Evolutionary conservation across 2,329 filamentous ascomycete species (phyloP), one percentile per base, ranked within the genome.

Genomic region (Fusarium sp.): DNA sequence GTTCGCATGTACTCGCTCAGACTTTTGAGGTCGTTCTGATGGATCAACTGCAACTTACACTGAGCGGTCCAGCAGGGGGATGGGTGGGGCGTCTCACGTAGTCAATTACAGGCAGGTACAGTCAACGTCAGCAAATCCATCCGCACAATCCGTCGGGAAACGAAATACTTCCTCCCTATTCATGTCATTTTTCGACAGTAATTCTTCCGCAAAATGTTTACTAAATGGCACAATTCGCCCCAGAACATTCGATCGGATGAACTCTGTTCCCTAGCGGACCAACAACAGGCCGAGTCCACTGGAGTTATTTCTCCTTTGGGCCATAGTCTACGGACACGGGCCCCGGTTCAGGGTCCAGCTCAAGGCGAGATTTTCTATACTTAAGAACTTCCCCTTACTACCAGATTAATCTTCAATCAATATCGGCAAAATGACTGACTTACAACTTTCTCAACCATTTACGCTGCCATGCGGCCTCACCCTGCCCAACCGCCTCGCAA

Each of bases 391-490:
- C 48, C 6, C 15, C 3, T 3, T 4, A 20, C 12, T 40, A 5
- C 12, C 15, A 5, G 4, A 11, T 32, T 16, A 5, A 10, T 20
- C 9, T 24, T 3, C 8, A 16, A 11, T 6, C 9, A 32, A 12
- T 2, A 15, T 8, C 15, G 3, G 6, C 24, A 65, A 24, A n/a
- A 74, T 74, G 70, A 15, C 61, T 24, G 56, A 60, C 12, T 20
- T 70, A 18, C 29, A 57, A 5, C 60, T 74, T 13, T 58, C 72
- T 5, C 48, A 83, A 29, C 81, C 85, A 0, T 72, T 87, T 18
- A 85, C 82, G 40, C 80, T 89, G 2, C 84, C 85, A 65, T 87
- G 85, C 73, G 88, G 88, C 2, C 79, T 90, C 27, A 82, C 80
- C 1, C 75, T 90, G 5, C 85, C 85, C 5, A 90, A 90, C 71